These are phyloP conservation scores for Diaporthe sp. DNA, from an alignment of 2,329 filamentous ascomycete genomes.

Conservation along the genomic window DNA sequence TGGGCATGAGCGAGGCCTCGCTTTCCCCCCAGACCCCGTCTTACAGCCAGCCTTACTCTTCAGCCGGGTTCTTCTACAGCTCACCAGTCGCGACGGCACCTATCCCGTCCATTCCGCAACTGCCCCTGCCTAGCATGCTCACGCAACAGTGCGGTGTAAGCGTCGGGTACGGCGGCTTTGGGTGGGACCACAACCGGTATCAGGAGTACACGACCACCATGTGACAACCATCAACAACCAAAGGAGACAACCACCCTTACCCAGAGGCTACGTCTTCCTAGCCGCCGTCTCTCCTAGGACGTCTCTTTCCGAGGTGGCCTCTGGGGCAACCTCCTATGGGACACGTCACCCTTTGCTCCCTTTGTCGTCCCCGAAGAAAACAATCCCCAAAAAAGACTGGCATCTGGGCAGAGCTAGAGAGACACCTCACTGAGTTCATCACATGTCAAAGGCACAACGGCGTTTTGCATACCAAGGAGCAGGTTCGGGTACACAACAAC, in stretches of 20 bases:
- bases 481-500: slow-evolving; percentile 43
- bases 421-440: slow-evolving; percentile 52
- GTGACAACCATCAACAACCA: slow-evolving; percentile 75
- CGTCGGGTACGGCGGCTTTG: slow-evolving; percentile 82
- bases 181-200: slow-evolving; percentile 80
- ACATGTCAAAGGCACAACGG: slow-evolving; percentile 49
- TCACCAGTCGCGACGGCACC: slow-evolving; percentile 81
- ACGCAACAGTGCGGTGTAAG: slow-evolving; percentile 87
- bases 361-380: slow-evolving; percentile 46
- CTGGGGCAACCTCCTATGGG: slow-evolving; percentile 22
- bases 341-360: slow-evolving; percentile 24
- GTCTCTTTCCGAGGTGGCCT: slow-evolving; percentile 22
- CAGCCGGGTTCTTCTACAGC: slow-evolving; percentile 83
- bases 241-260: slow-evolving; percentile 61
- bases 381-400: slow-evolving; percentile 37
- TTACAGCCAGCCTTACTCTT: slow-evolving; percentile 83
- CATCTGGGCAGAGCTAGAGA: slow-evolving; percentile 43
- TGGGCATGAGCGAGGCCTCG: slow-evolving; percentile 81
- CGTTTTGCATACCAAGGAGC: slow-evolving; percentile 58
- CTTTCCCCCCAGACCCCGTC: slow-evolving; percentile 81
- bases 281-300: slow-evolving; percentile 52
- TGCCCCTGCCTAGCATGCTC: slow-evolving; percentile 90
- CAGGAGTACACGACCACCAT: slow-evolving; percentile 90
- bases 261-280: slow-evolving; percentile 59
- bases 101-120: slow-evolving; percentile 69